Evolutionary conservation across 805 yeast species (phyloP).

Genomic region (Pichia kluyveri): DNA sequence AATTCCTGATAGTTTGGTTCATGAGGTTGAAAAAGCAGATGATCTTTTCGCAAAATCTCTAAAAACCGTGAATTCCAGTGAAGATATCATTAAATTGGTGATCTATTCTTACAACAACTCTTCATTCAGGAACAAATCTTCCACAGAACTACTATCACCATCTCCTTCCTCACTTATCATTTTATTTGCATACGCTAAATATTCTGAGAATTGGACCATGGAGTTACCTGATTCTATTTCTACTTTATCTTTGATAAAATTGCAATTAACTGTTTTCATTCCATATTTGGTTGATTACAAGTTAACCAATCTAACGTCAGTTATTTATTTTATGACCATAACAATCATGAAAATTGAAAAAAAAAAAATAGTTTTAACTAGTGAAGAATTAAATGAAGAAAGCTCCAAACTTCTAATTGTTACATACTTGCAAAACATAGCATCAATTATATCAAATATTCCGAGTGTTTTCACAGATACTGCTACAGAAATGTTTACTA

Average conservation of each 20-base stretch:
- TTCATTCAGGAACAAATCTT: slow-evolving; percentile 8
- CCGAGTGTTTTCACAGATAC: slow-evolving; percentile 9
- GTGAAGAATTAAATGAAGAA: not conserved
- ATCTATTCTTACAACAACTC: slow-evolving; percentile 34
- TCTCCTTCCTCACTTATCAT: slow-evolving; percentile 5
- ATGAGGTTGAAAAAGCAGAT: slow-evolving; percentile 29
- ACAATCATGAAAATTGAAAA: slow-evolving; percentile 1
- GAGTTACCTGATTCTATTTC: slow-evolving; percentile 5
- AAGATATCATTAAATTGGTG: slow-evolving; percentile 31
- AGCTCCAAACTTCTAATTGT: slow-evolving; percentile 6
- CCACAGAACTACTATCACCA: slow-evolving; percentile 9
- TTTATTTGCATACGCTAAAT: slow-evolving; percentile 18
- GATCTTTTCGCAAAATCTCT: slow-evolving; percentile 29
- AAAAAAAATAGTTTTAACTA: not conserved
- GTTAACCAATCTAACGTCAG: slow-evolving; percentile 10
- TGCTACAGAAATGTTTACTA: not conserved
- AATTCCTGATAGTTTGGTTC: slow-evolving; percentile 31
- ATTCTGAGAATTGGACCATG: slow-evolving; percentile 8
- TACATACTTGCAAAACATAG: slow-evolving; percentile 19
- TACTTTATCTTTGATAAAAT: slow-evolving; percentile 26
- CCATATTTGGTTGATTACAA: slow-evolving; percentile 27
- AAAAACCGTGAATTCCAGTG: slow-evolving; percentile 23
- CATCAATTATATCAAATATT: slow-evolving; percentile 14
- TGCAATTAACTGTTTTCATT: slow-evolving; percentile 32
- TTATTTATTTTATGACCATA: slow-evolving; percentile 14